These are phyloP conservation scores for Penicillium nordicum DNA, from an alignment of 2,329 filamentous ascomycete genomes.

Conservation along the genomic window DNA sequence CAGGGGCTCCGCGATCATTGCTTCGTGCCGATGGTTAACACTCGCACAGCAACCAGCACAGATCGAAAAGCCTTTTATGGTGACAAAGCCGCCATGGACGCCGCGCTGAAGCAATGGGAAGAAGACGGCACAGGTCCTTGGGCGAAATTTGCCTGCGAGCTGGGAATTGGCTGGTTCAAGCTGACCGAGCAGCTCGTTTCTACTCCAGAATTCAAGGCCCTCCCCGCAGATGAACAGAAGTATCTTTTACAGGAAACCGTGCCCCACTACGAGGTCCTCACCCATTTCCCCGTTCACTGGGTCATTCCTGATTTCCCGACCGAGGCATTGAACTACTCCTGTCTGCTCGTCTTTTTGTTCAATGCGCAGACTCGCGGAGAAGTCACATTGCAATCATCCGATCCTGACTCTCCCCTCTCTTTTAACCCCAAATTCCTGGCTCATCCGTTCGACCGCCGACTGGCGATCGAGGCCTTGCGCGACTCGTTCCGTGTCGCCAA, in stretches of 20 bases:
- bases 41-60: conserved; percentile 3
- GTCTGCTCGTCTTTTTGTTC: conserved; percentile 49
- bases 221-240: conserved; percentile 45
- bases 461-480: conserved; percentile 49
- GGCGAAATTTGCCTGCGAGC: conserved; percentile 31
- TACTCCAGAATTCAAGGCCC: conserved; percentile 50
- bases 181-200: conserved; percentile 37
- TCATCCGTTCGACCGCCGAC: conserved; percentile 54
- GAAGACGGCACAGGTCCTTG: conserved; percentile 42
- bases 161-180: conserved; percentile 44
- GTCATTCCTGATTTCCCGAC: conserved; percentile 39
- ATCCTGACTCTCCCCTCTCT: conserved; percentile 50
- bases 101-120: conserved; percentile 43
- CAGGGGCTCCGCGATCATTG: conserved; percentile 21
- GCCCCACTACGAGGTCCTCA: conserved; percentile 57
- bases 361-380: conserved; percentile 55
- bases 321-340: conserved; percentile 43
- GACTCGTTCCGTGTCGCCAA: conserved; percentile 43
- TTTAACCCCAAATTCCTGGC: conserved; percentile 55
- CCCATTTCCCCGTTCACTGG: conserved; percentile 48
- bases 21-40: conserved; percentile 14
- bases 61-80: conserved; percentile 10
- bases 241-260: conserved; percentile 51
- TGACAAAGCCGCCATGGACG: conserved; percentile 14
- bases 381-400: conserved; percentile 52